Base-by-base conservation (phyloP, 1,139 yeast species). In the Geotrichum aggregatum region DNA sequence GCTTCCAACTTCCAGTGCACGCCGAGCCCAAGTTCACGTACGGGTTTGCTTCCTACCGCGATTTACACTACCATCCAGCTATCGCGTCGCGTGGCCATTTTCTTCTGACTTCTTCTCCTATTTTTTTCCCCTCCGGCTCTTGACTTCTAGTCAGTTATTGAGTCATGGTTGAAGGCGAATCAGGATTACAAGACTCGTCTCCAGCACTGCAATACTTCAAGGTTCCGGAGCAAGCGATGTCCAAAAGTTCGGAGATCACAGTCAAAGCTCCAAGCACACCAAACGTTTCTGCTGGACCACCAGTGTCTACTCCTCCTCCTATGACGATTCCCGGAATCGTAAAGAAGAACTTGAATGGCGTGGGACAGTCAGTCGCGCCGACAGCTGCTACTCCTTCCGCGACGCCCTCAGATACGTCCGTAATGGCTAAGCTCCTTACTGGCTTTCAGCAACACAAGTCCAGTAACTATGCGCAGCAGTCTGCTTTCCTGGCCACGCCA, bases 231-330 rank as follows among this genome's bases (percentile, higher is more conserved):
- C 19, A 21, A 14, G 36, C 18, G 2, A 34, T n/a, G 8, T 13
- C 26, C 16, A 40, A 40, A 30, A 26, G 14, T 5, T 21, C 21
- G 2, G 33, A 35, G 31, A 24, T 34, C 36, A 16, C 40, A 14
- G 33, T 35, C 8, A 33, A 44, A 28, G 34, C 49, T n/a, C 49
- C 49, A 13, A 38, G 39, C 19, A 46, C 49, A 31, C 49, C 49
- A n/a, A 40, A 40, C 14, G n/a, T 30, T 6, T 14, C 38, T n/a
- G 3, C 41, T 6, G 28, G 28, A 24, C 28, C 5, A 5, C 28
- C 28, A 24, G 39, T 21, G 8, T 13, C 21, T 5, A 16, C 21
- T 16, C 38, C 49, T 11, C 49, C 49, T n/a, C 49, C 49, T 11
- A 18, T 30, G 28, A 18, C 49, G 18, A 39, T 18, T 2, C 14